A percentile compares a stretch with the other conserved stretches of the same genome.
Conservation (phyloP, 768 basidiomycete species). For the Pleurotus giganteus region DNA sequence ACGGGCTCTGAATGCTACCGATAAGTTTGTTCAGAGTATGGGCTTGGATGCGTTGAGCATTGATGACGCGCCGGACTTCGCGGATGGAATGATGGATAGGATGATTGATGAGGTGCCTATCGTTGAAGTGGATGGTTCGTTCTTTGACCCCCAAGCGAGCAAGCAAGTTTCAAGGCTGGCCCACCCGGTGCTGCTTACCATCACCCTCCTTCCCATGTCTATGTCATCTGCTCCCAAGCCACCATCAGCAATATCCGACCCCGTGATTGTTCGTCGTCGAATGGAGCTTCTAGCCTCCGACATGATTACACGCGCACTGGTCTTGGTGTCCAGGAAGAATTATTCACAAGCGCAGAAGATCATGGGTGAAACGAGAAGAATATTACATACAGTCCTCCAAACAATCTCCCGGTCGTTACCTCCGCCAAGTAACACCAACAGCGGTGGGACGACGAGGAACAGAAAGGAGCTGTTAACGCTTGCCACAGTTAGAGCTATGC, state of each 20-base stretch:
- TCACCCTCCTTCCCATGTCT: slow-evolving; percentile 77
- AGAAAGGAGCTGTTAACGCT: slow-evolving; percentile 77
- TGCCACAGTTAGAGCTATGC: slow-evolving; percentile 74
- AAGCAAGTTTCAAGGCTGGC: slow-evolving; percentile 87
- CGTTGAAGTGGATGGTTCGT: slow-evolving; percentile 92
- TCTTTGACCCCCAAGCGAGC: slow-evolving; percentile 84
- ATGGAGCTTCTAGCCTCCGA: slow-evolving; percentile 97
- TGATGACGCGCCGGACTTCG: slow-evolving; percentile 71
- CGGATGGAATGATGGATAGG: slow-evolving; percentile 91
- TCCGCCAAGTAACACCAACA: slow-evolving; percentile 36
- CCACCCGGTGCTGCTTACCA: slow-evolving; percentile 91
- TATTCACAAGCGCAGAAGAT: slow-evolving; percentile 89
- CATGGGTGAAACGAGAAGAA: slow-evolving; percentile 86
- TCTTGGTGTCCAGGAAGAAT: slow-evolving; percentile 90
- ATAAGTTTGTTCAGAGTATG: slow-evolving; percentile 85
- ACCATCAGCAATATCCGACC: slow-evolving; percentile 61
- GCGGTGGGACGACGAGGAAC: slow-evolving; percentile 57
- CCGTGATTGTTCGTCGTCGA: slow-evolving; percentile 85
- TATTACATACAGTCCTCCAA: slow-evolving; percentile 87
- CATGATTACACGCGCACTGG: slow-evolving; percentile 94
- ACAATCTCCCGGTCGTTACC: slow-evolving; percentile 75
- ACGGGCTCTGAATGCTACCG: slow-evolving; percentile 72
- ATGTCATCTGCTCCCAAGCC: slow-evolving; percentile 33
- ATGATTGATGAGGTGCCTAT: slow-evolving; percentile 99
- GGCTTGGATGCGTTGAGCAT: slow-evolving; percentile 75